A percentile compares a stretch with the other conserved stretches of the same genome.
Conservation (phyloP, 2,329 filamentous ascomycete species). For the Aureobasidium sp. region DNA sequence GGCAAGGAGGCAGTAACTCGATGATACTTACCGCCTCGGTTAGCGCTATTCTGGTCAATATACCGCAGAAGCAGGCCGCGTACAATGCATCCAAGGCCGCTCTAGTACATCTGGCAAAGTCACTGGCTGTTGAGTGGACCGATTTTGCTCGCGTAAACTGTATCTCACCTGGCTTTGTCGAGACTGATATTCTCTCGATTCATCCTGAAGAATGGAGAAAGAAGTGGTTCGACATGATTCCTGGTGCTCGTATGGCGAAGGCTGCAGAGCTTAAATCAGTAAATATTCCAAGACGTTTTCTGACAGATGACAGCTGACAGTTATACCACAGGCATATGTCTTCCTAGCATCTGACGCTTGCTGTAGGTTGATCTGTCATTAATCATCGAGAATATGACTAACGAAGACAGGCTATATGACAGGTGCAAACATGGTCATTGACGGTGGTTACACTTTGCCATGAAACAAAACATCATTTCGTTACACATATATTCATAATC, state of each 20-base stretch:
- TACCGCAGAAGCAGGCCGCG: constrained; percentile 73
- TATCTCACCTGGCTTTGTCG: constrained; percentile 65
- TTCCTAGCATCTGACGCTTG: constrained; percentile 41
- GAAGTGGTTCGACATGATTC: constrained; percentile 44
- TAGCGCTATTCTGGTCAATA: constrained; percentile 83
- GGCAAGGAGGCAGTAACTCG: constrained; percentile 69
- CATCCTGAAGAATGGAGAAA: constrained; percentile 56
- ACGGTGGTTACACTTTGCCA: constrained; percentile 42
- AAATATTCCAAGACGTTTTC: not conserved
- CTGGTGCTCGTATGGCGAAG: constrained; percentile 55
- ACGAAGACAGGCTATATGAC: constrained; percentile 37
- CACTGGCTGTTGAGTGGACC: constrained; percentile 60
- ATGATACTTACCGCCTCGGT: constrained; percentile 94
- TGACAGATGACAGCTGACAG: not conserved
- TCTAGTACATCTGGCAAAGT: constrained; percentile 46
- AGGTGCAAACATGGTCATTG: constrained; percentile 42
- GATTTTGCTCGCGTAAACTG: constrained; percentile 59
- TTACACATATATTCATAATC: not conserved
- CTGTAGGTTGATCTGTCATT: constrained; percentile 14
- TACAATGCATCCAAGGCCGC: constrained; percentile 11
- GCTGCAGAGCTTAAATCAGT: constrained; percentile 70
- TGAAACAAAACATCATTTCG: not conserved
- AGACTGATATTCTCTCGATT: constrained; percentile 61
- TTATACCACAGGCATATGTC: constrained; percentile 37
- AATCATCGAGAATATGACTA: not conserved